Evolutionary conservation across 257 asterid species (phyloP), one percentile per base, ranked within the genome.

Genomic region (Solanum pennellii): DNA sequence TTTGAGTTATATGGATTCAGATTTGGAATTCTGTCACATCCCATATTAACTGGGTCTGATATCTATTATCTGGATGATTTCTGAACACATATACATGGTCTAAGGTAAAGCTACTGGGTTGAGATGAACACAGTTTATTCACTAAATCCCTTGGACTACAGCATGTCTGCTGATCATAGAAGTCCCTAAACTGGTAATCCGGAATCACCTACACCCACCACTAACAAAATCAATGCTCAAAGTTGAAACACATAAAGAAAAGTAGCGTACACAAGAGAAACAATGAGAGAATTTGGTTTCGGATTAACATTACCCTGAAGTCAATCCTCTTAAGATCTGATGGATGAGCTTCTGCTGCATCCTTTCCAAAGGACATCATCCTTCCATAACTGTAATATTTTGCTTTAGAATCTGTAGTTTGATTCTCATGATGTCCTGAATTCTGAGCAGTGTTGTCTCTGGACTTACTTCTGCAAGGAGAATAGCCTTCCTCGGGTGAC

Each of bases 401-500:
- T 39, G 23, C 82, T 86, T 92, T 89, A 44, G 91, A 80, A 83
- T 89, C 93, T 15, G 73, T 31, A 37, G 47, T 85, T 62, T 35
- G 90, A 74, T 88, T 90, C 88, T 92, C 92, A n/a, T 72, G 42
- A 62, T 33, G 27, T 69, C 65, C 86, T 37, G 95, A 90, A 87
- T 82, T 69, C 88, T 91, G 90, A 13, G 92, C 86, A 49, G 88
- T 88, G 85, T 88, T 91, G 66, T 62, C 59, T 68, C 27, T 90
- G 76, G 86, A 89, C 86, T 91, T 92, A 88, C 90, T 93, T 87
- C 76, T 94, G 90, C 89, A 89, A 73, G 91, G 94, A 89, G 83
- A 82, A 88, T 87, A 90, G 87, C 93, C 94, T 90, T 95, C 94
- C 89, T 96, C 99, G 5, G 97, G 99, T 56, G 99, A 91, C 98